Conservation (phyloP, 2,329 filamentous ascomycete genomes). For the Dactylella cylindrospora region DNA sequence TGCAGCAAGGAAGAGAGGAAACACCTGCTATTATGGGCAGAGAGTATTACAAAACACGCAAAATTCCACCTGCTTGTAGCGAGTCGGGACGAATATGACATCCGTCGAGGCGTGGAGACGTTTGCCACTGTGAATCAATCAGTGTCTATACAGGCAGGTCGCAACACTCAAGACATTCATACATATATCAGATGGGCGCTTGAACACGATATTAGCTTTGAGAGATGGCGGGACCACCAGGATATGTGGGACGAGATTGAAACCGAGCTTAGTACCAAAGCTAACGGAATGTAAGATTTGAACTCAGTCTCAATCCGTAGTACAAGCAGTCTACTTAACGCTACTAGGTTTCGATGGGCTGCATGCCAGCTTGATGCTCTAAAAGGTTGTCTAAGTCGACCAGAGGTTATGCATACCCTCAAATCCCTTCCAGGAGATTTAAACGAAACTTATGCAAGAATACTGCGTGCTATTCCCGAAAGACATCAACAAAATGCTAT, state of each 20-base stretch:
- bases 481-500: slow-evolving; percentile 44
- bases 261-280: slow-evolving; percentile 27
- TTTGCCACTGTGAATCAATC: background rate
- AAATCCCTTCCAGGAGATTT: slow-evolving; percentile 44
- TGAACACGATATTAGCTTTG: slow-evolving; percentile 42
- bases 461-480: slow-evolving; percentile 46
- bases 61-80: background rate
- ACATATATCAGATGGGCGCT: slow-evolving; percentile 20
- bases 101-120: background rate
- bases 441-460: slow-evolving; percentile 48
- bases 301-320: background rate
- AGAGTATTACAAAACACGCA: background rate
- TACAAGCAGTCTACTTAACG: slow-evolving; percentile 7
- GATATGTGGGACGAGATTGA: slow-evolving; percentile 41
- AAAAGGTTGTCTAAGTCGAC: slow-evolving; percentile 42
- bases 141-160: background rate
- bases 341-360: slow-evolving; percentile 49
- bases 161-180: slow-evolving; percentile 8
- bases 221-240: slow-evolving; percentile 47
- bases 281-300: slow-evolving; percentile 50
- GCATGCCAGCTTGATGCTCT: slow-evolving; percentile 50
- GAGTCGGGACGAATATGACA: background rate
- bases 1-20: background rate
- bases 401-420: slow-evolving; percentile 36
- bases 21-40: background rate